Evolutionary conservation across 208 protist species (phyloP).

Genomic region (Wallacemonas sp.): DNA sequence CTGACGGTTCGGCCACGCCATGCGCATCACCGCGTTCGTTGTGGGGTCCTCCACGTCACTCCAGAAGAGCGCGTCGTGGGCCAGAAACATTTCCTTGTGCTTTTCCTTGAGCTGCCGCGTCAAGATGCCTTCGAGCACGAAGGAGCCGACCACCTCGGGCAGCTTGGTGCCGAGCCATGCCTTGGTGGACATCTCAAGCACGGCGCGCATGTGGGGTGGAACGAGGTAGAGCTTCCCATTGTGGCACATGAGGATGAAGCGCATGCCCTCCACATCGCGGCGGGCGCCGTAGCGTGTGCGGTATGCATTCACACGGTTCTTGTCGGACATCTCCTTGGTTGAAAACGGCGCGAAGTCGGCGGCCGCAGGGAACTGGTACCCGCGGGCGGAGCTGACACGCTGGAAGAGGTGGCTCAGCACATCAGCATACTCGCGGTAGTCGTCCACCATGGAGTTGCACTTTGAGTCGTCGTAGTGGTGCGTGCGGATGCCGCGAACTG

Average conservation of each 20-base stretch:
- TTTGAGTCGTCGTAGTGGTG: constrained; percentile 63
- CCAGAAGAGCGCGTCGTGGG: constrained; percentile 79
- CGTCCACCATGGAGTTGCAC: constrained; percentile 63
- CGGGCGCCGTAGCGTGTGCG: constrained; percentile 70
- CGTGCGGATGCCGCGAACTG: constrained; percentile 42
- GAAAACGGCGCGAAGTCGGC: constrained; percentile 64
- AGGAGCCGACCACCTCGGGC: constrained; percentile 37
- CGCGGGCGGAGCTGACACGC: constrained; percentile 36
- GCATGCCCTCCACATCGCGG: constrained; percentile 52
- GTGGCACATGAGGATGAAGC: constrained; percentile 50
- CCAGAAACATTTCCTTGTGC: constrained; percentile 69
- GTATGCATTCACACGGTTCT: constrained; percentile 50
- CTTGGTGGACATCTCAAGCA: constrained; percentile 51
- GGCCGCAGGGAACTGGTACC: constrained; percentile 52
- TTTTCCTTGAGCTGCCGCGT: constrained; percentile 40
- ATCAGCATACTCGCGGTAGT: constrained; percentile 60
- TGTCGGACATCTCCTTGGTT: constrained; percentile 68
- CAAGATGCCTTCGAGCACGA: constrained; percentile 78
- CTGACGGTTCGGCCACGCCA: constrained; percentile 68
- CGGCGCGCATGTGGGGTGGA: constrained; percentile 72
- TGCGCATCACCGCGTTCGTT: constrained; percentile 51
- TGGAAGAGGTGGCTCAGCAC: constrained; percentile 69
- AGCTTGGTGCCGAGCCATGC: constrained; percentile 56
- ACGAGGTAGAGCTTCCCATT: constrained; percentile 66
- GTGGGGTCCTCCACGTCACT: constrained; percentile 35